phyloP scores from a whole-genome alignment of 768 basidiomycete genomes.

The Tremella yokohamensis region DNA sequence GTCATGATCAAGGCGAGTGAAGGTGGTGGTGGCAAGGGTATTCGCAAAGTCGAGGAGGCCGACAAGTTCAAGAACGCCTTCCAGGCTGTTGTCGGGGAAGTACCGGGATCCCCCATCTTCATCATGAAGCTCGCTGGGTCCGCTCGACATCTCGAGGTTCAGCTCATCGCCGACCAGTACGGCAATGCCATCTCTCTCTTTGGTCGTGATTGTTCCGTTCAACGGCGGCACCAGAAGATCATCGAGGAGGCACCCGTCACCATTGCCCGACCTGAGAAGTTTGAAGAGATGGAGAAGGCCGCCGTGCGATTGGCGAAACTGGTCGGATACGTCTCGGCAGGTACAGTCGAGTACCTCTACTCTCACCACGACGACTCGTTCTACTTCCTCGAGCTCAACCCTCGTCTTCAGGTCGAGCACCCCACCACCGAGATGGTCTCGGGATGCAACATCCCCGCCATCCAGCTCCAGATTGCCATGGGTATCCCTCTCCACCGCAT shows the following conservation, averaged over 20 bases:
- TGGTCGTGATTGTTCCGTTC: constrained; percentile 98
- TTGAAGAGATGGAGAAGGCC: constrained; percentile 97
- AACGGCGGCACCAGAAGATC: constrained; percentile 98
- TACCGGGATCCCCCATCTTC: constrained; percentile 98
- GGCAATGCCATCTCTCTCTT: constrained; percentile 98
- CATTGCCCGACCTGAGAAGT: constrained; percentile 84
- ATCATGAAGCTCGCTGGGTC: constrained; percentile 99
- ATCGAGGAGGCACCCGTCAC: constrained; percentile 99
- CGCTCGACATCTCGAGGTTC: constrained; percentile 95
- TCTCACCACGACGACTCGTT: constrained; percentile 89
- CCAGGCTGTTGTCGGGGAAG: constrained; percentile 89
- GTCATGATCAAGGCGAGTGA: constrained; percentile 99
- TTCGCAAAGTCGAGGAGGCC: constrained; percentile 81
- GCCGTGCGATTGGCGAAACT: constrained; percentile 99
- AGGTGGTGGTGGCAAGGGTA: constrained; percentile 98
- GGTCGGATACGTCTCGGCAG: constrained; percentile 97
- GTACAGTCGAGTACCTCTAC: constrained; percentile 98
- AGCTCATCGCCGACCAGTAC: constrained; percentile 97
- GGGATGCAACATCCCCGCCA: constrained; percentile 94
- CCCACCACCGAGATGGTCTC: constrained; percentile 99
- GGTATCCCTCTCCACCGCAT: constrained; percentile 94
- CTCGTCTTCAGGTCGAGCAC: constrained; percentile 98
- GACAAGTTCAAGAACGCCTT: constrained; percentile 92
- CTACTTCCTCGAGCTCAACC: constrained; percentile 97
- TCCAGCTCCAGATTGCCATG: constrained; percentile 97